Percentiles rank a stretch among this genome's conserved stretches.
Conservation (phyloP, 495 filamentous ascomycete species). For the Penicillium nucicola region DNA sequence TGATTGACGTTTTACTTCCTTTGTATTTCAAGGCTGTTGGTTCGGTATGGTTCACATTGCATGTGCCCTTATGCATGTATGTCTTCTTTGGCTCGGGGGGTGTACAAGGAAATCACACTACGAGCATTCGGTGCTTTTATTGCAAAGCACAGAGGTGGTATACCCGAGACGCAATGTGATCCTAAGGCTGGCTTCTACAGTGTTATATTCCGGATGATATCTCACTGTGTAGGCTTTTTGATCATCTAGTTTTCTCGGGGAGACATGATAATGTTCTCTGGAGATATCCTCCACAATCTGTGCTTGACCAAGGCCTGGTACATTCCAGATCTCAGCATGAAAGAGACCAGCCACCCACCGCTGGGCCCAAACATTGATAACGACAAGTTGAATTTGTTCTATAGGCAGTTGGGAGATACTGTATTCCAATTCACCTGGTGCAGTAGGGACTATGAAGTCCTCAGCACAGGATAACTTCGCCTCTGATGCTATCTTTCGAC, state of each 20-base stretch:
- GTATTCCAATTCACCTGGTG: no score
- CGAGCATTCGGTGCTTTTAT: constrained; percentile 11
- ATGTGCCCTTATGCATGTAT: no score
- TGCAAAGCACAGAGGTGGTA: background rate
- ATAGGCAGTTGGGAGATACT: background rate
- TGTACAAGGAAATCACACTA: background rate
- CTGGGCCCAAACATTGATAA: constrained; percentile 1
- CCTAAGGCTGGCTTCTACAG: constrained; percentile 13
- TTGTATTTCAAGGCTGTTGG: no score
- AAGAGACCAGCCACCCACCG: constrained; percentile 35
- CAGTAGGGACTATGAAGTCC: no score
- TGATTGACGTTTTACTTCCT: no score
- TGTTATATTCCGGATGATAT: constrained; percentile 10
- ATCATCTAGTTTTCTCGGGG: constrained; percentile 12
- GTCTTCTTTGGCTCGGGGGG: no score
- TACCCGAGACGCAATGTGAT: background rate
- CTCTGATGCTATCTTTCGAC: constrained; percentile 19
- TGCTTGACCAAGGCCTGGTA: constrained; percentile 24
- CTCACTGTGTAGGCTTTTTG: background rate
- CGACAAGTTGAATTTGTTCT: no score
- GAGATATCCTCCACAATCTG: constrained; percentile 36
- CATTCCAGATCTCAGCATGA: constrained; percentile 29
- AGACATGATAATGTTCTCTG: constrained; percentile 21
- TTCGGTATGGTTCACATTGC: no score
- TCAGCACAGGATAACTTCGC: constrained; percentile 12